These are phyloP conservation scores for Xylaria arbuscula DNA, from an alignment of 2,329 filamentous ascomycete genomes.

Conservation along the genomic window DNA sequence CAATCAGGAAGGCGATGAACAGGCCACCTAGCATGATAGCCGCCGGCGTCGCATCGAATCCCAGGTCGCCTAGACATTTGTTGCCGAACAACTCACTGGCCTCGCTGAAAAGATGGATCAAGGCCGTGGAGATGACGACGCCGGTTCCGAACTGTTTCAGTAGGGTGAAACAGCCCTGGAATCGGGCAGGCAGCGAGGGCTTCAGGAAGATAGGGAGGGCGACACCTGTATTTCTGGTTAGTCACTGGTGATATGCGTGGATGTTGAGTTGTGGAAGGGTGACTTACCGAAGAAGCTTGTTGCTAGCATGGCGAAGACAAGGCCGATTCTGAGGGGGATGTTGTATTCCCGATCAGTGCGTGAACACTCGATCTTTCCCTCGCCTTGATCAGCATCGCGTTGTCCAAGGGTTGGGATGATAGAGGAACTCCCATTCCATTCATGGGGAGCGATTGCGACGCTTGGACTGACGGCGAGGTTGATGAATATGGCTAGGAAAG, in stretches of 20 bases:
- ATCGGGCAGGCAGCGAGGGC: neutral
- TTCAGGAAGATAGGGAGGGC: neutral
- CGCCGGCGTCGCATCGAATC: neutral
- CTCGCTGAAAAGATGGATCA: neutral
- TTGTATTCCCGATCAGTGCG: neutral
- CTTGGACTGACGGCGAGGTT: too few species aligned
- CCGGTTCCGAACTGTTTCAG: neutral
- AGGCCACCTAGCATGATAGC: neutral
- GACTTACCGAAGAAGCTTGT: neutral
- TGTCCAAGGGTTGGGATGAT: too few species aligned
- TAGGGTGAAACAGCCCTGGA: neutral
- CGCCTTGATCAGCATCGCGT: too few species aligned
- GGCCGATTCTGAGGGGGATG: neutral
- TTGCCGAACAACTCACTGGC: neutral
- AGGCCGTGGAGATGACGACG: neutral
- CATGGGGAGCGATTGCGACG: too few species aligned
- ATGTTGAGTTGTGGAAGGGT: neutral
- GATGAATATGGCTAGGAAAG: too few species aligned
- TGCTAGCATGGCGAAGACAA: neutral
- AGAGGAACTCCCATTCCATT: too few species aligned
- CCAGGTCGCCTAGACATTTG: neutral
- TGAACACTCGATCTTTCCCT: neutral
- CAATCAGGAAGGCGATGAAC: neutral
- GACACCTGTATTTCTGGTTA: neutral
- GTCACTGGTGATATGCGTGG: neutral